phyloP scores from a whole-genome alignment of 345 rosid genomes.

The Ceriops zippeliana region DNA sequence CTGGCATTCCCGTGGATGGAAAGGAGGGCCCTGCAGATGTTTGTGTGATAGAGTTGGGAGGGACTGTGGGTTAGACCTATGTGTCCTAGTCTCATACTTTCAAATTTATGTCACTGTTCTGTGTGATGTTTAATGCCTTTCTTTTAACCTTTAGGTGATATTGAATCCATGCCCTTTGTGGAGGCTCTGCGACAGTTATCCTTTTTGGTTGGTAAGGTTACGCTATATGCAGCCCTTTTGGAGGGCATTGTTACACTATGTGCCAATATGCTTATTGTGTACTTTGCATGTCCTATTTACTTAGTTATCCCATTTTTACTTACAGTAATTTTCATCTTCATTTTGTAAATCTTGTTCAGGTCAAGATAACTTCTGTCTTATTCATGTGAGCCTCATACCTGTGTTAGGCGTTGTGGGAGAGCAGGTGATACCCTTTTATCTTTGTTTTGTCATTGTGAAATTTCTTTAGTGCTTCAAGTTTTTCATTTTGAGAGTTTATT shows the following conservation, averaged over 20 bases:
- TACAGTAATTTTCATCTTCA: slow-evolving; percentile 14
- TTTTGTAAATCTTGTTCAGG: slow-evolving; percentile 32
- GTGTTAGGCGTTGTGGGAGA: slow-evolving; percentile 36
- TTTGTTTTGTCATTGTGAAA: neutral
- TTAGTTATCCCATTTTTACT: neutral
- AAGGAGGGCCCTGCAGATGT: slow-evolving; percentile 32
- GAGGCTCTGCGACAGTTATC: slow-evolving; percentile 36
- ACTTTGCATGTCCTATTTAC: neutral
- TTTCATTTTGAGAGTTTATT: neutral
- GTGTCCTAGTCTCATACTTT: neutral
- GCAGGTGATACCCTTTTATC: slow-evolving; percentile 17
- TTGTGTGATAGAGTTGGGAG: slow-evolving; percentile 38
- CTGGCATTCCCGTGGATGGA: slow-evolving; percentile 30
- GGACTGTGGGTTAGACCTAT: slow-evolving; percentile 39
- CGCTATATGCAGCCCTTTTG: neutral
- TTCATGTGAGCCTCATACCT: slow-evolving; percentile 38
- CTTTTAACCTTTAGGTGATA: slow-evolving; percentile 22
- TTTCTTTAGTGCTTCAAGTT: neutral
- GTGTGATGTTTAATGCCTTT: neutral
- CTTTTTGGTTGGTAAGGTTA: slow-evolving; percentile 31
- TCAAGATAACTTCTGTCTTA: slow-evolving; percentile 31
- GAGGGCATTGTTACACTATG: neutral
- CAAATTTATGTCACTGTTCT: neutral
- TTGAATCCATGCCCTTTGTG: slow-evolving; percentile 36
- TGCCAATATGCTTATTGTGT: neutral